A percentile compares a stretch with the other conserved stretches of the same genome.
phyloP scores from a whole-genome alignment of 2,329 filamentous ascomycete species.

The Annulohypoxylon truncatum region DNA sequence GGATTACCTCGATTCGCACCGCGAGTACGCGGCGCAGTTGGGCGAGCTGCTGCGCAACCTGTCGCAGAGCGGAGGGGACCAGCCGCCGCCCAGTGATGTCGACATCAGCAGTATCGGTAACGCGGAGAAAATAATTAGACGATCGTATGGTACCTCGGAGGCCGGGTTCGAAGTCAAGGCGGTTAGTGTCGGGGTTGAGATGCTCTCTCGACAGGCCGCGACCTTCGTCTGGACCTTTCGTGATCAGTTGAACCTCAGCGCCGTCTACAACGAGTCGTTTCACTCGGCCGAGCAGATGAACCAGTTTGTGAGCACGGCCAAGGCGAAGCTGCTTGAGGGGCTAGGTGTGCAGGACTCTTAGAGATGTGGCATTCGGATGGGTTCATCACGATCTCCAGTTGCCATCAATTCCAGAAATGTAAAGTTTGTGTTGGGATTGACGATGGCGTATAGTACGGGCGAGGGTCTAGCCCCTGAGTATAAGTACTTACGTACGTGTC shows the following conservation, averaged over 20 bases:
- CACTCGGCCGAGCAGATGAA: conserved; percentile 44
- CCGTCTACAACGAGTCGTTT: conserved; percentile 51
- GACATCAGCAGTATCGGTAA: conserved; percentile 47
- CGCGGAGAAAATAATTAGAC: conserved; percentile 44
- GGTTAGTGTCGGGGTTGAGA: conserved; percentile 49
- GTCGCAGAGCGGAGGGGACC: conserved; percentile 26
- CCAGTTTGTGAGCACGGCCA: conserved; percentile 41
- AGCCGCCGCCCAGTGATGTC: conserved; percentile 49
- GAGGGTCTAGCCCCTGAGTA: too few relatives aligned
- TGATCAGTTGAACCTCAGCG: conserved; percentile 48
- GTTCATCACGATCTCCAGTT: too few relatives aligned
- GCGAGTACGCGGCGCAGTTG: neutral
- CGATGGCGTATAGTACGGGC: too few relatives aligned
- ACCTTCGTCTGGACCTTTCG: conserved; percentile 51
- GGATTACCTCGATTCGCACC: too few relatives aligned
- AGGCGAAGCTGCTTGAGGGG: conserved; percentile 39
- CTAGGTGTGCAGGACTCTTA: conserved; percentile 19
- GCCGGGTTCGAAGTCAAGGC: conserved; percentile 44
- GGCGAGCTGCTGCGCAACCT: neutral
- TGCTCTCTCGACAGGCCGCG: conserved; percentile 47
- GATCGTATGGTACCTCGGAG: conserved; percentile 41
- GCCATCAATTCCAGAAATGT: too few relatives aligned
- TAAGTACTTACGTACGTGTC: too few relatives aligned
- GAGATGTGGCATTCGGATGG: neutral
- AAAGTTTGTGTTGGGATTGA: too few relatives aligned